Evolutionary conservation across 768 basidiomycete species (phyloP), one percentile per base, ranked within the genome.

Genomic region (Lepiota venenata): DNA sequence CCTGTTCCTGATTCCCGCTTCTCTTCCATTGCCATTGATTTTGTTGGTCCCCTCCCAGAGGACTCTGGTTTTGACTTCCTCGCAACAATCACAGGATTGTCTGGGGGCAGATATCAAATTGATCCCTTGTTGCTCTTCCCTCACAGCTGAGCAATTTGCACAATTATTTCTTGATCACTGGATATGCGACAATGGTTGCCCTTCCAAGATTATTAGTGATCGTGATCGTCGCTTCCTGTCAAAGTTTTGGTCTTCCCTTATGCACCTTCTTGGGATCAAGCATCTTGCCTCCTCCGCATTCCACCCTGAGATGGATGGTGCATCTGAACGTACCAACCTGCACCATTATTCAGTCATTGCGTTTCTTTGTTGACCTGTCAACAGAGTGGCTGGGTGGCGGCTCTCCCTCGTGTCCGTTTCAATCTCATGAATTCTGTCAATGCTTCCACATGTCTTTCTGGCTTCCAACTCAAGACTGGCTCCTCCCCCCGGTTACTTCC

Each of bases 21-120:
- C 29, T 1, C 61, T 0, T 67, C 63, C 0, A 55, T 76, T 0
- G 64, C 63, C 0, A 61, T 74, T 7, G 69, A 74, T 49, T 74
- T 74, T 45, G 58, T 74, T n/a, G 71, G 72, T 0, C 73, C 69
- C 0, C 47, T 74, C 0, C 71, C 69, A 0, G 35, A 50, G 3
- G 69, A 73, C 14, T 16, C 64, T 2, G 69, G 69, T 0, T 67
- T 35, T 44, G 60, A 74, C 38, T 63, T 50, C 22, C 44, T 29
- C 4, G 27, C 8, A 8, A 29, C 27, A 29, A 8, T 29, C 8
- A 29, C 27, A n/a, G 4, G 8, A 29, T 8, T 29, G 8, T 29
- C 27, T 29, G 3, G 27, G 27, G 3, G 27, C n/a, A n/a, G n/a
- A n/a, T n/a, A n/a, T n/a, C n/a, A n/a, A n/a, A n/a, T n/a, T n/a